Evolutionary conservation across 352 stramenopile species (phyloP).

Genomic region (Phytopythium vexans): DNA sequence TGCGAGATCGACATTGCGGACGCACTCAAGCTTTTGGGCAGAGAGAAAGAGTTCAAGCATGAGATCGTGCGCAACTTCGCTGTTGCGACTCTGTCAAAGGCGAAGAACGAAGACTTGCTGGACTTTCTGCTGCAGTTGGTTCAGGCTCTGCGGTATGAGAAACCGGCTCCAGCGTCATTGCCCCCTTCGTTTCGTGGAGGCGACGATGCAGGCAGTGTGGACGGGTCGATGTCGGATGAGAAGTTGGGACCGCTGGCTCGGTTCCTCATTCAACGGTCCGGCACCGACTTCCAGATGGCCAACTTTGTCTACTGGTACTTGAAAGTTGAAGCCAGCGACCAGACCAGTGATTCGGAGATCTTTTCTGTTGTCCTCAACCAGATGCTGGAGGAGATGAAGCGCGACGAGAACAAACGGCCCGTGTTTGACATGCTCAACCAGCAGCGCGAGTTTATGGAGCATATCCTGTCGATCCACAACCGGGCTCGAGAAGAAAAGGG

Average conservation of each 20-base stretch:
- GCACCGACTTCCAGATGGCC: conserved; percentile 93
- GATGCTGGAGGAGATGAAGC: conserved; percentile 93
- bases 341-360: conserved; percentile 71
- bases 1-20: conserved; percentile 97
- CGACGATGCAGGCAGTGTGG: conserved; percentile 41
- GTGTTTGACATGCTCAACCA: conserved; percentile 91
- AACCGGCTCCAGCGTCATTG: conserved; percentile 25
- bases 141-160: conserved; percentile 94
- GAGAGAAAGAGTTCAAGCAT: conserved; percentile 88
- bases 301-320: conserved; percentile 98
- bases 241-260: conserved; percentile 77
- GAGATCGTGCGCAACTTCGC: conserved; percentile 94
- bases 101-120: conserved; percentile 96
- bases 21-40: conserved; percentile 96
- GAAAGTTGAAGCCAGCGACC: conserved; percentile 75
- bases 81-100: conserved; percentile 92
- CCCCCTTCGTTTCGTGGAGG: conserved; percentile 28
- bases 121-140: conserved; percentile 98
- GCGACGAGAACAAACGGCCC: conserved; percentile 84
- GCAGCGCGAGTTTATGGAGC: conserved; percentile 94
- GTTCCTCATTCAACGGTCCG: conserved; percentile 95
- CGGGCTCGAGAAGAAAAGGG: conserved; percentile 91
- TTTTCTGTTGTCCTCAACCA: conserved; percentile 84
- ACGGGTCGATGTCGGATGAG: conserved; percentile 44
- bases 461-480: conserved; percentile 92